These are phyloP conservation scores for Solanum lycopersicoides DNA, from an alignment of 257 asterid species.

Conservation along the genomic window DNA sequence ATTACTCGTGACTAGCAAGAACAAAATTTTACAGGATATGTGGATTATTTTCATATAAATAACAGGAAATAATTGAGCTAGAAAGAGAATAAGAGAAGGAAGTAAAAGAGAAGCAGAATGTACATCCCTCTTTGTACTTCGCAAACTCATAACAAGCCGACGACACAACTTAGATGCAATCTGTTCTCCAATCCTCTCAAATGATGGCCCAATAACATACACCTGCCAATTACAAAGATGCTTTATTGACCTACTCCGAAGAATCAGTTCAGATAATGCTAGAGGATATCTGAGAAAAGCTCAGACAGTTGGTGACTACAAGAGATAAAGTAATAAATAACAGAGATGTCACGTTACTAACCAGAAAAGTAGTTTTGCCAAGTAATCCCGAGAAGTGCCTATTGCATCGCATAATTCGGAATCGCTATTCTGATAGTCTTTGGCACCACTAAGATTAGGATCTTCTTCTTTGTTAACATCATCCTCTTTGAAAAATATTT, in stretches of 20 bases:
- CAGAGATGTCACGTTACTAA: conserved; percentile 11
- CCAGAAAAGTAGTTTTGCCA: conserved; percentile 98
- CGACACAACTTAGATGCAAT: conserved; percentile 83
- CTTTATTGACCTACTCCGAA: background rate
- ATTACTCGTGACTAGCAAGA: background rate
- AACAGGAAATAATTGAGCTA: background rate
- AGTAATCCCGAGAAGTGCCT: conserved; percentile 76
- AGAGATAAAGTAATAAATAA: background rate
- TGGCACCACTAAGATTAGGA: conserved; percentile 21
- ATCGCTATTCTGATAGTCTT: conserved; percentile 17
- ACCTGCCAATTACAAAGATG: conserved; percentile 43
- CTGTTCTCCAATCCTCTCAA: conserved; percentile 94
- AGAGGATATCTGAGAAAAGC: background rate
- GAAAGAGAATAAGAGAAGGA: conserved; percentile 1
- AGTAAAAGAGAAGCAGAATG: conserved; percentile 28
- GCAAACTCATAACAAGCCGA: conserved; percentile 65
- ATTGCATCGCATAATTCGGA: conserved; percentile 25
- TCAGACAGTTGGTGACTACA: background rate
- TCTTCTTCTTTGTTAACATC: conserved; percentile 16
- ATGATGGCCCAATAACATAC: conserved; percentile 97
- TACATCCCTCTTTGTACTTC: conserved; percentile 41
- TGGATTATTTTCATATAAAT: background rate
- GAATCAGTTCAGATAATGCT: background rate
- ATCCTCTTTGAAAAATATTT: conserved; percentile 52
- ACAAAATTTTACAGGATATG: background rate